Evolutionary conservation across 352 stramenopile species (phyloP), one percentile per base, ranked within the genome.

Genomic region (Pythium utonaiense): DNA sequence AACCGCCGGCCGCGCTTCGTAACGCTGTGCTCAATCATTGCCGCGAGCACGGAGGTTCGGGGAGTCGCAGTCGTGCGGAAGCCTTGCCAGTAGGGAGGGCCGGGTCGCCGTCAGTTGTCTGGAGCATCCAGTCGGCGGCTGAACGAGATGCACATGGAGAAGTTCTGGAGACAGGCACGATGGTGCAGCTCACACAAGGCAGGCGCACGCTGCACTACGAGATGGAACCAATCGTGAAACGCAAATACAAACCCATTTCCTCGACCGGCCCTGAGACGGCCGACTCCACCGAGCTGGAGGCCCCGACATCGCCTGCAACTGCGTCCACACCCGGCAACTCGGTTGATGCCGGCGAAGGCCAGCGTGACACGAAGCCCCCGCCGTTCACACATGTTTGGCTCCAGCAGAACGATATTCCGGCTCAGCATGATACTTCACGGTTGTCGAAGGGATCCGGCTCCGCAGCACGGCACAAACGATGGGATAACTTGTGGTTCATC

Each of bases 401-500:
- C 30, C 62, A 69, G 19, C 51, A 31, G 31, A 69, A 69, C 25
- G 41, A 55, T 33, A 19, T 54, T 9, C 49, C 62, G 7, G 53
- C 62, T 6, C 62, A 68, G 49, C 24, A 47, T 7, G 31, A 57
- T 7, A 41, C 45, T 5, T 6, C 22, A 42, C 30, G 17, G 7
- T 24, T 21, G 13, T 54, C 48, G 1, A 50, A 33, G 13, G 5
- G 12, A 19, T 17, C 9, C 17, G n/a, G 14, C 6, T 47, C 40
- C 5, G 6, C n/a, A 1, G 22, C 4, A 1, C 40, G 40, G 1
- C 31, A 27, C 12, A 64, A 62, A 10, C 47, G 53, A 27, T 69
- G 62, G 62, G 62, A 69, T 21, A 69, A 69, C n/a, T 44, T 64
- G 41, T 69, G 62, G 62, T 62, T 69, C 27, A 41, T 65, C 38